Conservation (phyloP, 805 yeast species). For the Kodamaea leandrae region DNA sequence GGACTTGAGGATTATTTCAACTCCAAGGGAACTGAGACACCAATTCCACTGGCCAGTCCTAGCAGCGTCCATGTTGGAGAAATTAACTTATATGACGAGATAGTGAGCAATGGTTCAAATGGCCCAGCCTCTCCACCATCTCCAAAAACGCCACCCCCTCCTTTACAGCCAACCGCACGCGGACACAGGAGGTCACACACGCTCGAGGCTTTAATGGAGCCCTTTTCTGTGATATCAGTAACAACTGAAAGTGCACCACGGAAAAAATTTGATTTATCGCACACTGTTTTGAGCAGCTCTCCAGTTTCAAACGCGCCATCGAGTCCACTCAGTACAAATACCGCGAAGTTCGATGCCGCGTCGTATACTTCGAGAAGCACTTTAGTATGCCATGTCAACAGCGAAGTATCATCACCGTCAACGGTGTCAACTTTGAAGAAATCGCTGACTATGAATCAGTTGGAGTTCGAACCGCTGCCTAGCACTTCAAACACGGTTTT, state of each 20-base stretch:
- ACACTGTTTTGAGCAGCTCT: conserved; percentile 16
- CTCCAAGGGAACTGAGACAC: not conserved
- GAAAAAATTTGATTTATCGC: conserved; percentile 20
- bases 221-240: conserved; percentile 12
- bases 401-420: conserved; percentile 7
- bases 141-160: conserved; percentile 2
- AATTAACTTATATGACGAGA: conserved; percentile 11
- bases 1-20: conserved; percentile 39
- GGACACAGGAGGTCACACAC: conserved; percentile 15
- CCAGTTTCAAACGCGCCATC: conserved; percentile 11
- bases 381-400: conserved; percentile 7
- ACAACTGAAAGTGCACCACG: conserved; percentile 8
- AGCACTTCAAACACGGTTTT: conserved; percentile 35
- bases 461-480: conserved; percentile 29
- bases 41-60: not conserved
- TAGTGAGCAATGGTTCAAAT: conserved; percentile 29
- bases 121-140: conserved; percentile 7
- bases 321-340: conserved; percentile 22
- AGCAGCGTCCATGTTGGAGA: conserved; percentile 9
- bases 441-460: conserved; percentile 31
- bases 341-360: conserved; percentile 14
- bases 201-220: conserved; percentile 17
- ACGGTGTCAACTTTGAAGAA: conserved; percentile 24
- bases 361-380: conserved; percentile 18
- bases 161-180: not conserved